These are phyloP conservation scores for Leptographium wingfieldii DNA, from an alignment of 2,329 filamentous ascomycete species.

Conservation along the genomic window DNA sequence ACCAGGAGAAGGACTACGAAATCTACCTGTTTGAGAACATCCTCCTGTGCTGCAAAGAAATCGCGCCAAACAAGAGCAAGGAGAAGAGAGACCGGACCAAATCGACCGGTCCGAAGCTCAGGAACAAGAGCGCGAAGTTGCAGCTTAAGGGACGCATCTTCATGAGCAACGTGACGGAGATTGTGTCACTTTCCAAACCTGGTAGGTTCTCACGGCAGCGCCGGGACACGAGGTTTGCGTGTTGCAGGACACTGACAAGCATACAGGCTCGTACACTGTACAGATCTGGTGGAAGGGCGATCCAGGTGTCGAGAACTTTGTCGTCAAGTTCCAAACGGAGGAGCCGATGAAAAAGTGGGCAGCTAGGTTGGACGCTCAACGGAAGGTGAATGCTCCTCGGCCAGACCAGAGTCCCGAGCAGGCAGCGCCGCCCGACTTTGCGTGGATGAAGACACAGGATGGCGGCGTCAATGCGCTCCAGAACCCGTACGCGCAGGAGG, in stretches of 20 bases:
- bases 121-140: conserved; percentile 63
- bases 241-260: conserved; percentile 16
- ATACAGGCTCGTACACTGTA: conserved; percentile 73
- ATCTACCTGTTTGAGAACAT: conserved; percentile 97
- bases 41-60: conserved; percentile 90
- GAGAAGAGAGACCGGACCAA: conserved; percentile 59
- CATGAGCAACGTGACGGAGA: conserved; percentile 96
- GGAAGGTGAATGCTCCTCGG: conserved; percentile 46
- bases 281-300: conserved; percentile 99
- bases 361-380: conserved; percentile 62
- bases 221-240: too few species aligned
- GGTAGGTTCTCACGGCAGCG: conserved; percentile 41
- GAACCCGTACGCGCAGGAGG: conserved; percentile 65
- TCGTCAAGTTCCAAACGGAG: conserved; percentile 86
- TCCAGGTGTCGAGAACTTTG: conserved; percentile 88
- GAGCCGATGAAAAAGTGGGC: conserved; percentile 92
- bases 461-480: conserved; percentile 40
- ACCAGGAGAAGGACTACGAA: conserved; percentile 94
- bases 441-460: conserved; percentile 60
- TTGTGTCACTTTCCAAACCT: conserved; percentile 76
- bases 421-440: conserved; percentile 58
- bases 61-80: conserved; percentile 70
- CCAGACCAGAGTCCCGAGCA: conserved; percentile 34
- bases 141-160: conserved; percentile 96
- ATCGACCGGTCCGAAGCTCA: conserved; percentile 41